These are phyloP conservation scores for Thoreauomyces humboldtii DNA, from an alignment of 192 early-diverging fungal species.

Conservation along the genomic window DNA sequence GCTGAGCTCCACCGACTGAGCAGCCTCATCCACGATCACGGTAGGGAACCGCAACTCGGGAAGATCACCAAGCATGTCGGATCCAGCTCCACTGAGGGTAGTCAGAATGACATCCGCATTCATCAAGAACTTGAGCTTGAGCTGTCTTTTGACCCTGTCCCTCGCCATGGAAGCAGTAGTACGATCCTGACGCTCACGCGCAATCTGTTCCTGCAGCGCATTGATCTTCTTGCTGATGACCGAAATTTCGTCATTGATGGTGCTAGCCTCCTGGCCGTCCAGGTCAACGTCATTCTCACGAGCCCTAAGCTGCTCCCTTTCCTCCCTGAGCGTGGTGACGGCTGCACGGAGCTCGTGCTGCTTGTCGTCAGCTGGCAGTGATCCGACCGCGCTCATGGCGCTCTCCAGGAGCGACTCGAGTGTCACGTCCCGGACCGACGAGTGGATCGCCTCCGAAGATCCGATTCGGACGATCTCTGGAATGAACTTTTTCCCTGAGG, in stretches of 20 bases:
- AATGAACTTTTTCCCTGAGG: slow-evolving; percentile 52
- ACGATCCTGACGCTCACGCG: background rate
- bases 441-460: slow-evolving; percentile 67
- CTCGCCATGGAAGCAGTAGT: slow-evolving; percentile 24
- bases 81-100: slow-evolving; percentile 84
- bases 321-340: slow-evolving; percentile 33
- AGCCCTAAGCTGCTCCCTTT: slow-evolving; percentile 32
- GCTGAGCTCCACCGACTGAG: slow-evolving; percentile 85
- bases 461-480: slow-evolving; percentile 86
- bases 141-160: slow-evolving; percentile 49
- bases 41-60: slow-evolving; percentile 61
- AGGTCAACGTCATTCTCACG: slow-evolving; percentile 21
- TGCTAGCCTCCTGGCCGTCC: slow-evolving; percentile 8
- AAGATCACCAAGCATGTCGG: slow-evolving; percentile 71
- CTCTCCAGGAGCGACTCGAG: slow-evolving; percentile 15
- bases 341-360: slow-evolving; percentile 16
- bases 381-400: background rate
- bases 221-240: slow-evolving; percentile 25
- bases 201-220: slow-evolving; percentile 37
- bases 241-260: slow-evolving; percentile 15
- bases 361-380: slow-evolving; percentile 17
- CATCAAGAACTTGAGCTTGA: slow-evolving; percentile 65
- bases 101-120: slow-evolving; percentile 75
- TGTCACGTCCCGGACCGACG: slow-evolving; percentile 59
- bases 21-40: slow-evolving; percentile 95